Base-by-base conservation (phyloP, 2,329 filamentous ascomycete species). In the Parafenestella ontariensis region DNA sequence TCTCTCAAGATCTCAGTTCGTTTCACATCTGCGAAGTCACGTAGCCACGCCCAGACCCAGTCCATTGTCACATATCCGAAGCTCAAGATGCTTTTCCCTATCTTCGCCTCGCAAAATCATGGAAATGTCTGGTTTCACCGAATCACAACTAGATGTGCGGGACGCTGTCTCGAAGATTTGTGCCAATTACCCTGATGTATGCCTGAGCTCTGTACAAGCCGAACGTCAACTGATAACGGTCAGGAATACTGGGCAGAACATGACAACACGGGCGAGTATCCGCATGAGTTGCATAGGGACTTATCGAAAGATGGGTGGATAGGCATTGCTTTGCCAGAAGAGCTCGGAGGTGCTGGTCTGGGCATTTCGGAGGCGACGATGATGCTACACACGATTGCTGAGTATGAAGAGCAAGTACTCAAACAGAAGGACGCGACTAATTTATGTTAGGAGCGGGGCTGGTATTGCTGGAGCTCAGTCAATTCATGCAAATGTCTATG, bases 381-480 rank as follows among this genome's bases (percentile, higher is more conserved):
- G 84, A 93, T 95, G 89, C 83, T 95, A 79, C 91, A 95, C 66
- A 90, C 90, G 1, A 90, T 92, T 56, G 81, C 88, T 1, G 88
- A 92, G 77, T 87, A 46, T 8, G 56, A 17, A 18, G n/a, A 4
- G n/a, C 28, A 20, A 23, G 18, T n/a, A 26, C 9, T 43, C 28
- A 15, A 23, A 13, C 20, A 15, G 24, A 46, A 26, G 2, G 9
- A 20, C 24, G 15, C 1, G 15, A 18, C 47, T 58, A 26, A 61
- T 34, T n/a, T 31, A 15, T 11, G 17, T 17, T 17, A 62, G 58
- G 47, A 60, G 85, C 3, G 41, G 91, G 0, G 91, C 90, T 6
- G 90, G 90, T 6, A 91, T 95, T 80, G 89, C 89, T 21, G 83
- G 83, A 1, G 83, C 83, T 1, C 83, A 85, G 58, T 79, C 81